These are phyloP conservation scores for Penicillium decumbens DNA, from an alignment of 2,329 filamentous ascomycete species.

Conservation along the genomic window DNA sequence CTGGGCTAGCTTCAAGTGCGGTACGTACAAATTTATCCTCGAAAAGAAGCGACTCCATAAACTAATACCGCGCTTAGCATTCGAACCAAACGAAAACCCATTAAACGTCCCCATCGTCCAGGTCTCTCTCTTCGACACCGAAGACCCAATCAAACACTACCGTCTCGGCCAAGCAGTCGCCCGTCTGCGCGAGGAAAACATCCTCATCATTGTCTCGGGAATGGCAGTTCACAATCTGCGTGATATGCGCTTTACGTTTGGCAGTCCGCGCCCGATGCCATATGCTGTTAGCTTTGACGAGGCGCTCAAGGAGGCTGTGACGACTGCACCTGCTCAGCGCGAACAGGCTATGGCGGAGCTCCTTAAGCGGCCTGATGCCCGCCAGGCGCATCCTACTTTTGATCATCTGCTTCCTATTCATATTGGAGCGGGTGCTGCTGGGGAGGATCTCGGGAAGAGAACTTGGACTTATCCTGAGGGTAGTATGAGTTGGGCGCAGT, in stretches of 20 bases:
- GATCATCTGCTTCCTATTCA: slow-evolving; percentile 61
- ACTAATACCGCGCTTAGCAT: slow-evolving; percentile 43
- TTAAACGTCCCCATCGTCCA: slow-evolving; percentile 66
- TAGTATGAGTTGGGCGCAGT: slow-evolving; percentile 54
- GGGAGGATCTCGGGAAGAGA: slow-evolving; percentile 44
- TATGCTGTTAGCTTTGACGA: slow-evolving; percentile 63
- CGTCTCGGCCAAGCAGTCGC: slow-evolving; percentile 62
- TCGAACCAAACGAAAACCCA: slow-evolving; percentile 58
- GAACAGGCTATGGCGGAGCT: slow-evolving; percentile 45
- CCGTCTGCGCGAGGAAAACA: slow-evolving; percentile 61
- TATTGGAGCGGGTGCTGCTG: slow-evolving; percentile 54
- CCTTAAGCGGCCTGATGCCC: slow-evolving; percentile 51
- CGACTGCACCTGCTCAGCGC: slow-evolving; percentile 41
- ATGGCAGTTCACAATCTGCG: slow-evolving; percentile 71
- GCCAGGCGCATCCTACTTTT: slow-evolving; percentile 59
- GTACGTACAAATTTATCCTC: slow-evolving; percentile 29
- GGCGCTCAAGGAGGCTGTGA: slow-evolving; percentile 62
- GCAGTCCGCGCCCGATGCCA: slow-evolving; percentile 47
- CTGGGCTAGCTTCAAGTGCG: slow-evolving; percentile 62
- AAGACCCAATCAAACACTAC: slow-evolving; percentile 63
- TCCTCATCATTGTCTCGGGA: slow-evolving; percentile 66
- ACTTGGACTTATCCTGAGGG: slow-evolving; percentile 49
- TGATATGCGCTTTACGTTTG: slow-evolving; percentile 49
- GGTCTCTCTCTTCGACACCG: slow-evolving; percentile 62
- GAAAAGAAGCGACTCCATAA: neutral